These are phyloP conservation scores for Trametes coccinea DNA, from an alignment of 768 basidiomycete species.

Conservation along the genomic window DNA sequence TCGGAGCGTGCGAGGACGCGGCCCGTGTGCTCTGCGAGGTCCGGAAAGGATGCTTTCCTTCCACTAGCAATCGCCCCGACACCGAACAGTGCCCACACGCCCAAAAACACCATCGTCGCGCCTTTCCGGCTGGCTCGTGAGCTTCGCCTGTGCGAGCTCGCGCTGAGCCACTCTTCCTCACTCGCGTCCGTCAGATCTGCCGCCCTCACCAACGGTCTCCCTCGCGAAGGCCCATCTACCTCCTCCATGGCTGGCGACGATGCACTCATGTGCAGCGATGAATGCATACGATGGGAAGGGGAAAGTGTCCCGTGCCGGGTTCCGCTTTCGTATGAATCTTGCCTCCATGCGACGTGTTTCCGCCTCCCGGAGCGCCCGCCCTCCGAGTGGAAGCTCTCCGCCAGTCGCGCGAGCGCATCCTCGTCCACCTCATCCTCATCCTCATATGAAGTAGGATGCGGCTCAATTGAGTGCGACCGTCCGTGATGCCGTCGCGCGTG, in stretches of 20 bases:
- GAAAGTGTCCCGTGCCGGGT: conserved; percentile 24
- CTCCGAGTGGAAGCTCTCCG: conserved; percentile 81
- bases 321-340: conserved; percentile 42
- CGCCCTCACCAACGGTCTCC: conserved; percentile 45
- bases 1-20: conserved; percentile 43
- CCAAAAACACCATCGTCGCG: conserved; percentile 80
- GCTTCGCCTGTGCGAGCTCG: conserved; percentile 29
- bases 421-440: conserved; percentile 52
- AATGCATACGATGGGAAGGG: conserved; percentile 28
- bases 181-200: conserved; percentile 29
- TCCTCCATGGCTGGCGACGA: conserved; percentile 31
- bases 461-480: conserved; percentile 13
- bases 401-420: conserved; percentile 54
- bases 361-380: conserved; percentile 44
- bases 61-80: conserved; percentile 51
- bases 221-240: conserved; percentile 36
- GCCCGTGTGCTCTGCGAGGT: conserved; percentile 40
- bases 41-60: conserved; percentile 30
- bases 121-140: conserved; percentile 71
- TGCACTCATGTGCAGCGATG: conserved; percentile 35
- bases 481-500: conserved; percentile 35
- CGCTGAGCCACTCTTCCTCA: conserved; percentile 26
- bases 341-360: conserved; percentile 70
- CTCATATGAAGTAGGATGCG: conserved; percentile 29
- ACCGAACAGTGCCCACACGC: conserved; percentile 73